phyloP scores from a whole-genome alignment of 2,329 filamentous ascomycete species.

The Aspergillus brunneoviolaceus region DNA sequence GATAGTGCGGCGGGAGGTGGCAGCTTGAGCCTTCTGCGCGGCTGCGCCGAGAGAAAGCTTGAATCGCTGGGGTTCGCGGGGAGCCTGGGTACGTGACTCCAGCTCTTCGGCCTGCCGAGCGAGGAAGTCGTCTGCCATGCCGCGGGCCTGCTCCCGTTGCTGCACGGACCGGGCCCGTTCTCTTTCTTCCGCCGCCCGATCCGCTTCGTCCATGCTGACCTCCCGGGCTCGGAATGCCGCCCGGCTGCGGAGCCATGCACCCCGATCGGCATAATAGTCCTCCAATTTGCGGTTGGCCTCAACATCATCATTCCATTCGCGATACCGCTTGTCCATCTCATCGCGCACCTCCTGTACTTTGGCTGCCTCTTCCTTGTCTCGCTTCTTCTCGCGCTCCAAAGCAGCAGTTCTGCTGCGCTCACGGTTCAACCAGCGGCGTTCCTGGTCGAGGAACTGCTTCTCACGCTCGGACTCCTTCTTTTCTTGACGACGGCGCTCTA shows the following conservation, averaged over 20 bases:
- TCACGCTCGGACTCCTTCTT: constrained; percentile 75
- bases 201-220: constrained; percentile 73
- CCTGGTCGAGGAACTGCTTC: constrained; percentile 77
- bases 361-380: constrained; percentile 72
- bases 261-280: constrained; percentile 84
- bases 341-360: constrained; percentile 63
- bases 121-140: constrained; percentile 88
- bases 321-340: constrained; percentile 68
- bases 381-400: constrained; percentile 77
- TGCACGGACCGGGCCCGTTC: constrained; percentile 69
- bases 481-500: constrained; percentile 69
- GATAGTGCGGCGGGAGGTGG: constrained; percentile 70
- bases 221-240: constrained; percentile 72
- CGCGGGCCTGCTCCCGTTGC: constrained; percentile 74
- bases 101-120: constrained; percentile 79
- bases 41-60: constrained; percentile 90
- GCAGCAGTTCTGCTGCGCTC: constrained; percentile 82
- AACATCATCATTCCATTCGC: constrained; percentile 86
- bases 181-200: constrained; percentile 74
- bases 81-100: constrained; percentile 46
- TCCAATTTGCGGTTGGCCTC: constrained; percentile 71
- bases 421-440: constrained; percentile 86
- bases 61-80: constrained; percentile 69
- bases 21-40: constrained; percentile 67
- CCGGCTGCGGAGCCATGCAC: constrained; percentile 80